Conservation (phyloP, 306 rosid genomes). For the Citrullus amarus region DNA sequence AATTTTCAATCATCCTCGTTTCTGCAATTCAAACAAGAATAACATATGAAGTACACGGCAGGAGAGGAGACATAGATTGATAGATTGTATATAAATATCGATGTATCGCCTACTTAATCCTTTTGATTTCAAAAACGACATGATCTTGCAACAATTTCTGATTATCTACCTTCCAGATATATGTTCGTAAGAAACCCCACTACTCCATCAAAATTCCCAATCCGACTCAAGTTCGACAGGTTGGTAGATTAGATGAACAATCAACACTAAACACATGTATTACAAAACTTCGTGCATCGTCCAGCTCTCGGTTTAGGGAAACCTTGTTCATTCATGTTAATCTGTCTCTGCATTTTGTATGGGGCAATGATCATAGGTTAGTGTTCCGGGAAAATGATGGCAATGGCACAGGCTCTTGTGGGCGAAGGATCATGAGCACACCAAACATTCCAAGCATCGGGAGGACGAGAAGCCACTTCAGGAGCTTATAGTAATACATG, state of each 20-base stretch:
- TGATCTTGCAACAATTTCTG: background rate
- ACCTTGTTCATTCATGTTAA: background rate
- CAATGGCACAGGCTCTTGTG: slow-evolving; percentile 82
- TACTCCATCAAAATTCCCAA: background rate
- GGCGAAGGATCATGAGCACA: slow-evolving; percentile 77
- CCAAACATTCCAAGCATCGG: slow-evolving; percentile 96
- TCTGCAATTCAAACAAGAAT: background rate
- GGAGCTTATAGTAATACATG: slow-evolving; percentile 81
- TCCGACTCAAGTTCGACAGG: background rate
- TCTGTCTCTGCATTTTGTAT: background rate
- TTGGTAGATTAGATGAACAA: slow-evolving; percentile 3
- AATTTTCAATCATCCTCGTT: background rate
- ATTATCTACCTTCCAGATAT: background rate
- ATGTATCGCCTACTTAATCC: background rate
- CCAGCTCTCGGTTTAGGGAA: background rate
- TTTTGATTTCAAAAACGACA: background rate
- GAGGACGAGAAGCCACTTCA: slow-evolving; percentile 93
- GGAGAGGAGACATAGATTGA: background rate
- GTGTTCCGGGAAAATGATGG: slow-evolving; percentile 87
- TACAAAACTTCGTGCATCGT: background rate
- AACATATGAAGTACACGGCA: background rate
- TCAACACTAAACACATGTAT: background rate
- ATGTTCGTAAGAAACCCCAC: background rate
- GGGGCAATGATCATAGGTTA: slow-evolving; percentile 25
- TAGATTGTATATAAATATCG: background rate